Conservation (phyloP, 1,284 basidiomycete genomes). For the Quambalaria eucalypti region DNA sequence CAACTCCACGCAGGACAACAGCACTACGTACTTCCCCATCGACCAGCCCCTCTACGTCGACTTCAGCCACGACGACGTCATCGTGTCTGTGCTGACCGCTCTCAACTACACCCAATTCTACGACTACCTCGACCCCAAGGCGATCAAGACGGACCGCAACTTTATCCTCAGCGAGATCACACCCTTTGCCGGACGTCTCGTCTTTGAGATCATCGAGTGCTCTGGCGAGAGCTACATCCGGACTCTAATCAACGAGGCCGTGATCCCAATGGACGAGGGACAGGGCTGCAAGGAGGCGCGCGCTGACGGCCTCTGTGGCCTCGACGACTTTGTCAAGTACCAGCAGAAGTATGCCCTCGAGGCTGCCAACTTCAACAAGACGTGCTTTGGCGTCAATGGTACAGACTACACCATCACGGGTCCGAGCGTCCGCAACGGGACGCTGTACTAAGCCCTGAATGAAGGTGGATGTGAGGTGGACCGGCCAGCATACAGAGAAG, state of each 20-base stretch:
- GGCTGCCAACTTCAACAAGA: constrained; percentile 32
- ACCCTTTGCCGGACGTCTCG: constrained; percentile 28
- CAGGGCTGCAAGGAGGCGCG: constrained; percentile 4
- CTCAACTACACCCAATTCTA: constrained; percentile 35
- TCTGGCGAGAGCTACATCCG: constrained; percentile 55
- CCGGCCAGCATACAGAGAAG: too few species aligned
- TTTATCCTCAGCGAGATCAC: constrained; percentile 29
- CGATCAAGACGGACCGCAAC: too few species aligned
- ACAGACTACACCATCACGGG: constrained; percentile 30
- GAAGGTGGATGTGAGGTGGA: too few species aligned
- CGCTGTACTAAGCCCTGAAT: too few species aligned
- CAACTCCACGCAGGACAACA: constrained; percentile 32
- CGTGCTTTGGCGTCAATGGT: constrained; percentile 33
- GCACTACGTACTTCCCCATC: constrained; percentile 31
- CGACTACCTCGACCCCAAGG: constrained; percentile 14
- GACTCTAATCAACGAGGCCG: constrained; percentile 76
- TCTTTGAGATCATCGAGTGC: constrained; percentile 30
- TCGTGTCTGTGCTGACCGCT: constrained; percentile 33
- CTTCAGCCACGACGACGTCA: constrained; percentile 37
- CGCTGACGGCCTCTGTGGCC: constrained; percentile 56
- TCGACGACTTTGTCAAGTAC: constrained; percentile 61
- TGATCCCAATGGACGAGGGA: constrained; percentile 53
- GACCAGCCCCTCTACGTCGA: constrained; percentile 38
- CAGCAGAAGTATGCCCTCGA: constrained; percentile 22
- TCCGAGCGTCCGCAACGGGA: constrained; percentile 21